Evolutionary conservation across 768 basidiomycete species (phyloP).

Genomic region (Phylloporus sp.): DNA sequence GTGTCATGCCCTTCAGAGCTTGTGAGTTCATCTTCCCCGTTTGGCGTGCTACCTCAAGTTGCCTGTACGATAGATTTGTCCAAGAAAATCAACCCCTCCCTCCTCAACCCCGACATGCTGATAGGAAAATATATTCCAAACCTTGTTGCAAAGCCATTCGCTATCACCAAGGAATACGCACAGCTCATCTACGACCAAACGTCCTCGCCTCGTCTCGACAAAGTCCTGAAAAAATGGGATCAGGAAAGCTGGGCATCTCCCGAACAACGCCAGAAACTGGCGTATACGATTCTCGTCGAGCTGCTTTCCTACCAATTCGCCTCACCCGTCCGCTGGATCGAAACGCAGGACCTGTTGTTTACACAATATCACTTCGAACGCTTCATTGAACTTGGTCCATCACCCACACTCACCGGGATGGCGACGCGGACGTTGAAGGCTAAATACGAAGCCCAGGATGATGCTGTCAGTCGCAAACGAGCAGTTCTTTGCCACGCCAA

Average conservation of each 20-base stretch:
- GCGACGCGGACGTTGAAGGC: conserved; percentile 85
- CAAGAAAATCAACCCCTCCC: conserved; percentile 92
- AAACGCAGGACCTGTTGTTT: conserved; percentile 96
- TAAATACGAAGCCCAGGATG: conserved; percentile 90
- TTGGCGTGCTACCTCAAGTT: neutral
- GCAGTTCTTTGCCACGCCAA: conserved; percentile 91
- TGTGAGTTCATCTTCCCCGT: conserved; percentile 50
- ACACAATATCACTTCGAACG: conserved; percentile 83
- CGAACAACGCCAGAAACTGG: conserved; percentile 87
- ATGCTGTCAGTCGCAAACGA: conserved; percentile 74
- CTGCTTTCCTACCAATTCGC: conserved; percentile 97
- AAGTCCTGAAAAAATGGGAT: conserved; percentile 93
- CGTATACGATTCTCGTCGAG: conserved; percentile 95
- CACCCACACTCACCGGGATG: conserved; percentile 95
- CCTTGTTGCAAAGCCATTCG: conserved; percentile 85
- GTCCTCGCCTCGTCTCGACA: conserved; percentile 89
- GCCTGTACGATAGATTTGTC: conserved; percentile 65
- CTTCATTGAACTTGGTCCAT: conserved; percentile 93
- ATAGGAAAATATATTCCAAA: conserved; percentile 97
- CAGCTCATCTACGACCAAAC: conserved; percentile 97
- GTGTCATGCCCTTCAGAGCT: conserved; percentile 95
- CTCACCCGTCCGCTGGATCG: conserved; percentile 98
- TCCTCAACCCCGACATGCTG: conserved; percentile 93
- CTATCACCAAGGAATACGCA: conserved; percentile 80
- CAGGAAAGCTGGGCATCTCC: conserved; percentile 79